A percentile compares a stretch with the other conserved stretches of the same genome.
Conservation (phyloP, 345 rosid genomes). For the Lepidium didymum region DNA sequence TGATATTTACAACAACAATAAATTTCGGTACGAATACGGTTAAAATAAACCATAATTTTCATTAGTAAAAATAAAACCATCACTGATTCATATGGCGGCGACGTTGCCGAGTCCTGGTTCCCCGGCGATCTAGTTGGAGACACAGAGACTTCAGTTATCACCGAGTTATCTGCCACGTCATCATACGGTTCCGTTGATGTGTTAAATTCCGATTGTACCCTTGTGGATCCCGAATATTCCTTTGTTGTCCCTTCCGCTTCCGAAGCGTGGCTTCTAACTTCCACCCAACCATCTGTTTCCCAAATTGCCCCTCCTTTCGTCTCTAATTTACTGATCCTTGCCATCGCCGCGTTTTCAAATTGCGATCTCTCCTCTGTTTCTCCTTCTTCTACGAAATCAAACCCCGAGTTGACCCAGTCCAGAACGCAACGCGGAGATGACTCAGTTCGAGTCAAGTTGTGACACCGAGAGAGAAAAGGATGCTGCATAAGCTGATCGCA, state of each 20-base stretch:
- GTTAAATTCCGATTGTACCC: background rate
- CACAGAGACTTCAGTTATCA: background rate
- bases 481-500: constrained; percentile 65
- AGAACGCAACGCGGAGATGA: constrained; percentile 74
- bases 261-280: constrained; percentile 30
- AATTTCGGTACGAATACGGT: background rate
- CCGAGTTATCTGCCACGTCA: constrained; percentile 12
- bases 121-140: background rate
- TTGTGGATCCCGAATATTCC: constrained; percentile 13
- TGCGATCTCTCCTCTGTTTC: constrained; percentile 6
- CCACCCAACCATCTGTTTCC: constrained; percentile 60
- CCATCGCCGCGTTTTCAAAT: constrained; percentile 12
- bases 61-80: background rate
- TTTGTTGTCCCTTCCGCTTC: constrained; percentile 10
- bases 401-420: constrained; percentile 41
- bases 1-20: background rate
- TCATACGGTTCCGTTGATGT: background rate
- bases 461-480: constrained; percentile 41
- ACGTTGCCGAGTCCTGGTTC: constrained; percentile 6
- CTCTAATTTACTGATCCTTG: constrained; percentile 37
- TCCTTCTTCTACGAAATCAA: constrained; percentile 7
- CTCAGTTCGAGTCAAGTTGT: constrained; percentile 13
- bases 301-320: constrained; percentile 31
- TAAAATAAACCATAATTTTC: background rate
- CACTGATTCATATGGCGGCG: background rate